Evolutionary conservation across 768 basidiomycete species (phyloP).

Genomic region (Goffeauzyma gilvescens): DNA sequence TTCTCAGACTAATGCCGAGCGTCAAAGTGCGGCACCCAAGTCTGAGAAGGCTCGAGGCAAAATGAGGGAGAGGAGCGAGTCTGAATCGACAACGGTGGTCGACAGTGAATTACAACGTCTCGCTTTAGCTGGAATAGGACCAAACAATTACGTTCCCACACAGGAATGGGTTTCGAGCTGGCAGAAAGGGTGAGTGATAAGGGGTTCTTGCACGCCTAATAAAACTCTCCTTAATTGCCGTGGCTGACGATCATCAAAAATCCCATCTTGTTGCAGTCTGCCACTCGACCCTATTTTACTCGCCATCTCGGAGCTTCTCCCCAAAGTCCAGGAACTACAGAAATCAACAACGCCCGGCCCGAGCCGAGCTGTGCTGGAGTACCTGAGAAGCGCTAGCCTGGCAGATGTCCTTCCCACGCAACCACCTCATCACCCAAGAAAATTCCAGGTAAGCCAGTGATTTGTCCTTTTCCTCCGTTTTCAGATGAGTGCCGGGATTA

Average conservation of each 20-base stretch:
- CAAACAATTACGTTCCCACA: constrained; percentile 83
- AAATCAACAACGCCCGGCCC: constrained; percentile 46
- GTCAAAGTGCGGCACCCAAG: constrained; percentile 31
- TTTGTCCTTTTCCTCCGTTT: background rate
- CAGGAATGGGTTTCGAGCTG: constrained; percentile 92
- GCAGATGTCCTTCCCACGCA: constrained; percentile 54
- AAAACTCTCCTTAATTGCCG: background rate
- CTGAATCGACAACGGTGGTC: constrained; percentile 4
- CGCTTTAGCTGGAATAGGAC: constrained; percentile 53
- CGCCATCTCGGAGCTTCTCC: constrained; percentile 67
- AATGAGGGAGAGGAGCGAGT: constrained; percentile 47
- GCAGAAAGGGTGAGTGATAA: constrained; percentile 64
- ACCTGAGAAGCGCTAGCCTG: constrained; percentile 51
- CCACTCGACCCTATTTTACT: constrained; percentile 76
- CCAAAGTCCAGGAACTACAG: constrained; percentile 66
- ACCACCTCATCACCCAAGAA: constrained; percentile 47
- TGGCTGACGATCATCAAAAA: background rate
- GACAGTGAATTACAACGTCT: constrained; percentile 42
- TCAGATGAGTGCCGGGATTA: no score
- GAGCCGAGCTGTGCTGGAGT: constrained; percentile 51
- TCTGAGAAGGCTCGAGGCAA: constrained; percentile 90
- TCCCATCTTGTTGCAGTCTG: constrained; percentile 43
- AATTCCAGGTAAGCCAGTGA: constrained; percentile 46
- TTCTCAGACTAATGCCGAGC: constrained; percentile 3
- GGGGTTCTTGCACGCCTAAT: background rate